Evolutionary conservation across 768 basidiomycete genomes (phyloP), one percentile per base, ranked within the genome.

Genomic region (Leccinum pellstonianum): DNA sequence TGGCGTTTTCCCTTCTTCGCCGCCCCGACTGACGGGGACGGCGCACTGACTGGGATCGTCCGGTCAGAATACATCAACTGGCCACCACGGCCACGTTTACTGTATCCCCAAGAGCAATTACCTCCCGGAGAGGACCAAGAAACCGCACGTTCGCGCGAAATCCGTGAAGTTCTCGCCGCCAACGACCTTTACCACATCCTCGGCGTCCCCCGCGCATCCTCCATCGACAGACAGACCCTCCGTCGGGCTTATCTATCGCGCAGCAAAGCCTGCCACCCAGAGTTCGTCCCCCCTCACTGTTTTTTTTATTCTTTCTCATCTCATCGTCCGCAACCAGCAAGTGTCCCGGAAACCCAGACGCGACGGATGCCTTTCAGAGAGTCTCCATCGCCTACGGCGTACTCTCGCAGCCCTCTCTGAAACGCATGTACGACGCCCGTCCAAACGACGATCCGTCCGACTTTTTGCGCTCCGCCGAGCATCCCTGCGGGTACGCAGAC

Each of bases 331-430:
- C 63, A 14, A n/a, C 65, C 65, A 94, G 93, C 70, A 94, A 93
- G 77, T 93, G 90, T 63, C 90, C 90, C 3, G 71, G 57, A 21
- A 86, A 87, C 67, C 84, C 87, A 5, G 81, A 87, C 50, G 88
- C 93, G 17, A 95, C 93, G 0, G 77, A 83, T 19, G 93, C 93
- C 1, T 95, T 95, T 70, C 93, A 95, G 69, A 90, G 88, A 65
- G 87, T 95, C 4, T 87, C 90, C 5, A 83, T 91, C 15, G 92
- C 93, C 2, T 94, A 93, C 65, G 82, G 89, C 63, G 84, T 91
- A 9, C 84, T 94, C 58, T 88, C 86, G 66, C 86, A 86, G 55
- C 88, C 93, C 1, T 77, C 83, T 14, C 82, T 86, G 5, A 82
- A 85, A 63, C 82, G 85, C 14, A 63, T 81, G 35, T 95, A 95